Evolutionary conservation across 1,139 yeast species (phyloP), one percentile per base, ranked within the genome.

Genomic region (Nakaseomyces bracarensis): DNA sequence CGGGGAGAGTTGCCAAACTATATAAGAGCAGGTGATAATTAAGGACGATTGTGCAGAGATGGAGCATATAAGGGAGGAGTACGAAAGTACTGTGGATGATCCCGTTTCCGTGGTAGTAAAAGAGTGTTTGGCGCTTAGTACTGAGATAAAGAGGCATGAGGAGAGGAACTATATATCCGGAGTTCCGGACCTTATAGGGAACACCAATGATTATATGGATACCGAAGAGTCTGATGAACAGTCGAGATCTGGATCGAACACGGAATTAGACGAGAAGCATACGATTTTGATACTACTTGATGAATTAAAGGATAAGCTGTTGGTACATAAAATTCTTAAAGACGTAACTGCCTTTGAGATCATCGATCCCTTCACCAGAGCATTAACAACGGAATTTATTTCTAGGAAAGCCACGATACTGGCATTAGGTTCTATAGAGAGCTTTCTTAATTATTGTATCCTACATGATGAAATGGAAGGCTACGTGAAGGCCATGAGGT

Each of bases 371-470:
- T 33, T 33, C 26, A 33, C 20, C 6, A 20, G 36, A 13, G 26
- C 36, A 7, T 16, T 33, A 9, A 33, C 19, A 9, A 20, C 36
- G 4, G 26, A 13, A 20, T 20, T 20, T 9, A 20, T 21, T 6
- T 20, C 16, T 8, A 20, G 36, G 16, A 13, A 20, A 33, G 36
- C 36, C 5, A 33, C 97, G 0, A 73, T 84, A 4, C 65, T 84
- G 46, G 87, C 96, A 1, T 69, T 91, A 44, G 74, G 75, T 42
- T 76, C 96, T 3, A 66, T 91, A 20, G 69, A 81, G 29, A 86
- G 83, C 60, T 57, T 69, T 41, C 73, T 87, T 51, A 72, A 74
- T 40, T 82, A 83, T 58, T 76, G 67, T 3, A 69, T 80, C 19
- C 64, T 78, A 7, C 61, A 68, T 29, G 57, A 59, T 10, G 51